Evolutionary conservation across 352 stramenopile genomes (phyloP), one percentile per base, ranked within the genome.

Genomic region (Phytophthora hybrid): DNA sequence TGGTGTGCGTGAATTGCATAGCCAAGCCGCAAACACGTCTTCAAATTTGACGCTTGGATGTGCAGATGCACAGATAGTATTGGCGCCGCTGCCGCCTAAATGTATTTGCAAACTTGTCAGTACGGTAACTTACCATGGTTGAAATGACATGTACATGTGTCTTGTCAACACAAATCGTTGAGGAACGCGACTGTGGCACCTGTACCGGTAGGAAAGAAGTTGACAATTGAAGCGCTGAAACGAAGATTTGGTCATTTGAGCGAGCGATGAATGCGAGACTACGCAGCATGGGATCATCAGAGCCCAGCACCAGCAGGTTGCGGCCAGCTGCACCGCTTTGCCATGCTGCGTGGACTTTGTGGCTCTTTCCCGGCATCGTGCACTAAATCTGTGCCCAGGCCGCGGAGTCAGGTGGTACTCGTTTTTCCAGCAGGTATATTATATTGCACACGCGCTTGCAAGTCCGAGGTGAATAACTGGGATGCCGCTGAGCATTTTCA

Each of bases 251-350:
- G 39, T 23, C 7, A 53, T 19, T 14, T 23, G 29, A 41, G 29
- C 34, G 11, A 44, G 37, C 37, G 37, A 44, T 71, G 56, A 66
- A 75, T 67, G 62, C 26, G 54, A 46, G 26, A 19, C 47, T 52
- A 58, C 29, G 21, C 60, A 69, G 52, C 67, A 69, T 54, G 26
- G 46, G 54, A 66, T 66, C 56, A 60, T 59, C 51, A 73, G 46
- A 61, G 56, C 5, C 19, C 19, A 53, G 37, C 59, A 44, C 61
- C 68, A 71, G 61, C 68, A 71, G 69, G 56, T 57, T 46, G 4
- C 3, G 16, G 8, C 47, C 63, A 76, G 63, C 63, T 72, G 69
- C 62, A 37, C 14, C 18, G n/a, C n/a, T 8, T 34, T 10, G 18
- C 41, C 34, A 14, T 31, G 18, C 54, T 51, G 60, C 56, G 11